Base-by-base conservation (phyloP, 768 basidiomycete species). In the Termitomyces sp. region DNA sequence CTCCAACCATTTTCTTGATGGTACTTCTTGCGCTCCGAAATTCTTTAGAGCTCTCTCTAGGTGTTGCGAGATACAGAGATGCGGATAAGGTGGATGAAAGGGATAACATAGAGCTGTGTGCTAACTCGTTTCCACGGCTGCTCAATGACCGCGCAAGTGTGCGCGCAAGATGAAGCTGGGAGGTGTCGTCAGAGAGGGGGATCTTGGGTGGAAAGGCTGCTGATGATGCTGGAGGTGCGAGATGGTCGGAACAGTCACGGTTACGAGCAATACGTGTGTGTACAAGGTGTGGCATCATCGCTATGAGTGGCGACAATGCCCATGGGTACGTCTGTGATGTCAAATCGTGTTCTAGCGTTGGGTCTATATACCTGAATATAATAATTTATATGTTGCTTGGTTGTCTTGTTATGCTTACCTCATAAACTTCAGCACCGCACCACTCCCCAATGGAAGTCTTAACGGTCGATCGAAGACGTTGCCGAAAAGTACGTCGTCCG, bases 401-500 rank as follows among this genome's bases (percentile, higher is more conserved):
- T n/a, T n/a, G 38, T 5, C 19, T 32, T 10, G 17, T 8, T 8
- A 43, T 5, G 69, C 86, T 64, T 56, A 90, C 90, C 84, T 78
- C 89, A 92, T 91, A 66, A 93, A 93, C 62, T 82, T 85, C 38
- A 95, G 75, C 1, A 86, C 90, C 6, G 88, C 86, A 32, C 87
- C 71, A 27, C 89, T 83, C 8, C 90, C 92, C 89, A 89, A 93
- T 12, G 91, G 91, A 17, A 94, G 70, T 62, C 82, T 83, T 31
- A 93, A 68, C n/a, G 85, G 85, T 35, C 85, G 77, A 62, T 92
- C 91, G 63, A 94, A 93, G 0, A 84, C 83, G 62, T 95, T 95
- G 6, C 94, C 92, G 63, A 96, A 95, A n/a, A 98, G 73, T 17
- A 98, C 77, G 57, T 97, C 89, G 66, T 98, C 86, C 3, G 87